Evolutionary conservation across 1,139 yeast species (phyloP), one percentile per base, ranked within the genome.

Genomic region (Taiozyma sp.): DNA sequence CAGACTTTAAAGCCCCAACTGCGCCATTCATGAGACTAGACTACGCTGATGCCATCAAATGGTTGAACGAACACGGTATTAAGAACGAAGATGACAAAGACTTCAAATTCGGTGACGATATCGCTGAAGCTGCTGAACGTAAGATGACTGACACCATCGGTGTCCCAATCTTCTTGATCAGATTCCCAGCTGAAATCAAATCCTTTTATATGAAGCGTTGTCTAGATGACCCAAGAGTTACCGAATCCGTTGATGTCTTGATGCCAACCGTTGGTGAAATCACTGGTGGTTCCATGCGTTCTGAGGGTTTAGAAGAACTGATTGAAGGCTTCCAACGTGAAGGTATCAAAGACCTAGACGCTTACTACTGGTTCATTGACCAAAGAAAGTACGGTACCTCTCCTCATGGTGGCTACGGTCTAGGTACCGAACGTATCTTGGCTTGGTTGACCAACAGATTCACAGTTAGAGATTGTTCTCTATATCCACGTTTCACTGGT

Each of bases 191-290:
- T 50, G 97, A 86, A 69, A 88, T 93, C 75, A 93, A 95, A 74
- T 89, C 98, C 6, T 93, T 93, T 79, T 93, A 93, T 83, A 93
- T 93, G 99, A 85, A 87, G 74, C 89, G 85, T 71, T 89, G 96
- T 70, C 67, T 72, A 16, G 97, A 89, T 64, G 98, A 93, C 67
- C 85, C 84, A 57, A 82, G 97, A 67, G 97, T 93, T 63, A 93
- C 99, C 49, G 99, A 95, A 72, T 88, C 97, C 47, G 98, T 93
- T 46, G 99, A 93, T 71, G 97, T 95, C 40, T 79, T 93, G 68
- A 91, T 93, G 97, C 99, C 99, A 64, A 91, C 88, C 65, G 99
- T 93, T 51, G 99, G 99, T 68, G 98, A 91, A 74, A 87, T 93
- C 65, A 88, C 96, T 46, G 99, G 99, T 70, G 99, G 99, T 53